Evolutionary conservation across 345 rosid species (phyloP), one percentile per base, ranked within the genome.

Genomic region (Eucalyptus rudis): DNA sequence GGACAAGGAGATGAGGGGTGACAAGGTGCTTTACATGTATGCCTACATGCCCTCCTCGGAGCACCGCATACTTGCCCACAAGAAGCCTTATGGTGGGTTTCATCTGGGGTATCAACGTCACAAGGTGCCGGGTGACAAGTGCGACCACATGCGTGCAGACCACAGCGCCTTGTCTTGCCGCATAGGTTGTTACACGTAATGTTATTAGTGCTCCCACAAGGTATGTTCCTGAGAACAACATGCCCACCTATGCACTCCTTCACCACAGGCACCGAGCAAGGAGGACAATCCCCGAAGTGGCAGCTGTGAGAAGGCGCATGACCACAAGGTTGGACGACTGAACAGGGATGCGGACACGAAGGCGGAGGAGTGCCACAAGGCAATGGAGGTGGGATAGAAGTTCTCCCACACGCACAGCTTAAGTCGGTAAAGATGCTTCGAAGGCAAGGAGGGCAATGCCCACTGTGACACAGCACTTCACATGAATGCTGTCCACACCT

Each of bases 371-470:
- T 96, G 64, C 99, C 99, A 87, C 99, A 96, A 19, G 99, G 98
- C 92, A 94, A 90, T 85, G 99, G 99, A 86, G 99, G 99, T 90
- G 99, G 97, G 89, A 97, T 94, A 64, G 98, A 95, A 86, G 98
- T 96, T 93, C 93, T 93, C 88, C 99, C 96, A 93, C 98, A 97
- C 7, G 99, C 99, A 93, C 99, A 97, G 25, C 94, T 96, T 88
- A 97, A 91, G 95, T 97, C 99, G 40, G 92, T 93, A 89, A 97
- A 96, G 85, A 96, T 96, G 59, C 96, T 96, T 89, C 95, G 96
- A n/a, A 96, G 96, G 90, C 99, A 97, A 87, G 99, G 97, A 92
- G 98, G 96, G 89, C 98, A 97, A 88, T 97, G 98, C 45, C 99
- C 99, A 91, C 97, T 96, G 89, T 97, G 99, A 94, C 99, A 97